Base-by-base conservation (phyloP, 1,284 basidiomycete genomes). In the Trametes pubescens region DNA sequence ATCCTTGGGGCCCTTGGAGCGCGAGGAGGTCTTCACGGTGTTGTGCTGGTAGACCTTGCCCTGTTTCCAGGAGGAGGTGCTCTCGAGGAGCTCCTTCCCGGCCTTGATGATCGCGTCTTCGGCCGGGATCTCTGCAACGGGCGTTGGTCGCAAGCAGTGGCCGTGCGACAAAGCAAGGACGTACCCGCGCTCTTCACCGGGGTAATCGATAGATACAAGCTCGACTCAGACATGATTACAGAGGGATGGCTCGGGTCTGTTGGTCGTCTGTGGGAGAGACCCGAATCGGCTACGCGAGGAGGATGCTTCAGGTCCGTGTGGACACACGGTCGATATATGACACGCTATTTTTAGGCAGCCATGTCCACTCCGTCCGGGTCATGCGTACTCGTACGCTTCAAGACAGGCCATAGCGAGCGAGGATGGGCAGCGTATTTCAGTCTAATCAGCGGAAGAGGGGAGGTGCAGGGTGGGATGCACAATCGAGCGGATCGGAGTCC, bases 21-120 rank as follows among this genome's bases (percentile, higher is more conserved):
- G 81, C 38, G 75, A 80, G 62, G 76, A 82, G 6, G 87, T 89
- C 72, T 85, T 83, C 66, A 92, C 88, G 1, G 74, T 74, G 63
- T 76, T 77, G 60, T 84, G 83, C 68, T 82, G 77, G 71, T 80
- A 87, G 4, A 82, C 81, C 72, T 90, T 92, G 13, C 88, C 89
- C 62, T 80, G 78, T 74, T 88, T 89, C 91, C 91, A 92, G 21
- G 80, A 75, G 1, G 74, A 62, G 1, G 84, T 83, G 9, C 84
- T 80, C 35, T 85, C 83, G 24, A 92, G 76, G 56, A 92, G 70
- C n/a, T 81, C 78, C 40, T 79, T 80, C 8, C 79, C 89, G 29
- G 86, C 81, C 1, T 80, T 71, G 61, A 92, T 71, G 59, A 90
- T 81, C 2, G 77, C 75, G 38, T 86, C 85, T 71, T 90, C 87